Evolutionary conservation across 2,329 filamentous ascomycete species (phyloP).

Genomic region (Aspergillaceae sp.): DNA sequence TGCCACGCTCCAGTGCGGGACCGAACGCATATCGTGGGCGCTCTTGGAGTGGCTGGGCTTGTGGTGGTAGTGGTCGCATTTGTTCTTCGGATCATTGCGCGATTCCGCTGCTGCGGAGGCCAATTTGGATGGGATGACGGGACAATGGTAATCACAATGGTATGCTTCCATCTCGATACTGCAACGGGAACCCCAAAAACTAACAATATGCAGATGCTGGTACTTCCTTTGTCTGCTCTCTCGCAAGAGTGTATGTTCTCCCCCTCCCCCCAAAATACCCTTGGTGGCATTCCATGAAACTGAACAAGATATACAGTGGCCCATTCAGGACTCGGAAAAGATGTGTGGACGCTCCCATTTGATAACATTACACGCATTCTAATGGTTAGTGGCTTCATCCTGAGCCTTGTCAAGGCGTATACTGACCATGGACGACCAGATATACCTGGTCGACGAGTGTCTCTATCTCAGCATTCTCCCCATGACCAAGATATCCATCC

Average conservation of each 20-base stretch:
- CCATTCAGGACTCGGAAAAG: conserved; percentile 33
- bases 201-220: conserved; percentile 5
- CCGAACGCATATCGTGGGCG: conserved; percentile 21
- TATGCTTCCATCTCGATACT: conserved; percentile 3
- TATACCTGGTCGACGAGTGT: conserved; percentile 25
- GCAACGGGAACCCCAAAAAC: neutral
- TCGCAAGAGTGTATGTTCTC: conserved; percentile 19
- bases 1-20: conserved; percentile 34
- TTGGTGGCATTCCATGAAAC: conserved; percentile 1
- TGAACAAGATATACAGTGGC: conserved; percentile 24
- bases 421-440: conserved; percentile 18
- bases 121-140: conserved; percentile 35
- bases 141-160: conserved; percentile 27
- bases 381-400: conserved; percentile 18
- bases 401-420: conserved; percentile 14
- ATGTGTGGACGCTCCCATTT: conserved; percentile 39
- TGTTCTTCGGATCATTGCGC: conserved; percentile 29
- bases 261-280: neutral
- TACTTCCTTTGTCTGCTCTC: conserved; percentile 17
- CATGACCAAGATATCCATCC: conserved; percentile 24
- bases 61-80: conserved; percentile 27
- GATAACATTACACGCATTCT: conserved; percentile 38
- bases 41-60: conserved; percentile 26
- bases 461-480: conserved; percentile 26
- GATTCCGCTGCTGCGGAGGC: conserved; percentile 26